Conservation (phyloP, 768 basidiomycete species). For the Kwoniella newhampshirensis region DNA sequence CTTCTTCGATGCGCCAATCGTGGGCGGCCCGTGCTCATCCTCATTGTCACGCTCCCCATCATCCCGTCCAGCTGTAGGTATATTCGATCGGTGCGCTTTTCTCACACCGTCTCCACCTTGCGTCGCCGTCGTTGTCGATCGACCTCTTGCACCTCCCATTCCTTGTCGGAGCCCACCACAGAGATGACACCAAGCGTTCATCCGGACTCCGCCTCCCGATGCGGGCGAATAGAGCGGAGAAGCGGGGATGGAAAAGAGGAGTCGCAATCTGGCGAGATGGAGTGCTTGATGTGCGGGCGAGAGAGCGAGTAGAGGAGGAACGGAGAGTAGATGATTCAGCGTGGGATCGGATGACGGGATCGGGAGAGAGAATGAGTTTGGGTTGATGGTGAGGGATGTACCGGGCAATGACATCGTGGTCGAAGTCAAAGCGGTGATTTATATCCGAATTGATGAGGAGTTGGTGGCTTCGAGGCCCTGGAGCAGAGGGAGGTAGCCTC, state of each 20-base stretch:
- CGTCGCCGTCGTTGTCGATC: neutral
- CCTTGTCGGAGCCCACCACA: constrained; percentile 35
- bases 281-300: constrained; percentile 38
- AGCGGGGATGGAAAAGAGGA: constrained; percentile 21
- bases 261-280: constrained; percentile 35
- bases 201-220: neutral
- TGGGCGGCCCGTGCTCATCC: no score
- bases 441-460: no score
- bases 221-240: neutral
- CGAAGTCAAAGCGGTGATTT: no score
- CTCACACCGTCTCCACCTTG: no score
- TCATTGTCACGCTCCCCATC: no score
- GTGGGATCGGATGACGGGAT: constrained; percentile 14
- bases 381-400: neutral
- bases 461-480: no score
- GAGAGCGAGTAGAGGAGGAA: constrained; percentile 33
- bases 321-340: constrained; percentile 22
- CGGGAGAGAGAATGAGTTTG: neutral
- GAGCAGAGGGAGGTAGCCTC: no score
- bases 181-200: constrained; percentile 29
- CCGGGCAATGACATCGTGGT: neutral
- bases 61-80: no score
- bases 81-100: no score
- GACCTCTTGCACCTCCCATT: constrained; percentile 11
- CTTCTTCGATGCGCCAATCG: no score